phyloP scores from a whole-genome alignment of 1,284 basidiomycete species.

The Ganoderma resinaceum region DNA sequence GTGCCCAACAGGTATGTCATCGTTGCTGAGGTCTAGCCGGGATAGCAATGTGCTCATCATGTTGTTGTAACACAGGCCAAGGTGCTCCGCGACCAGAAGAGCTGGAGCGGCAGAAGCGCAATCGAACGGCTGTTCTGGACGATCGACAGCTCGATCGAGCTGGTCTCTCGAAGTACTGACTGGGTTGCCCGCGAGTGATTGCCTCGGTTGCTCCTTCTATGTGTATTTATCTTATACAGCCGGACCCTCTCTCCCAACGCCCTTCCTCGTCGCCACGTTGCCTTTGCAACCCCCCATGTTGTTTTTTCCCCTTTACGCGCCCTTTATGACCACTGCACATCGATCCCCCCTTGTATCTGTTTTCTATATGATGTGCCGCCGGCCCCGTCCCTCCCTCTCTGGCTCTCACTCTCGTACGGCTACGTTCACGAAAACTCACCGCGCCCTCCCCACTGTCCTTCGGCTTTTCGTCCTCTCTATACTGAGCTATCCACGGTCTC shows the following conservation, averaged over 20 bases:
- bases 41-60: not conserved
- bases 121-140: slow-evolving; percentile 92
- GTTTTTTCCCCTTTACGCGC: not conserved
- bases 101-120: slow-evolving; percentile 87
- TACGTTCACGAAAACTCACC: slow-evolving; percentile 8
- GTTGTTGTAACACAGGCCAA: slow-evolving; percentile 67
- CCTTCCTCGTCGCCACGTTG: not conserved
- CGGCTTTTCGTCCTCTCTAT: not conserved
- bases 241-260: not conserved
- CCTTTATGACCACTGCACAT: not conserved
- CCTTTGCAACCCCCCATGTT: not conserved
- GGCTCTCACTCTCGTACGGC: slow-evolving; percentile 5
- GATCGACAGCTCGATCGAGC: slow-evolving; percentile 84
- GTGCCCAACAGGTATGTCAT: slow-evolving; percentile 85
- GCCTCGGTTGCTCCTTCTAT: slow-evolving; percentile 16
- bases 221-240: slow-evolving; percentile 13
- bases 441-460: slow-evolving; percentile 5
- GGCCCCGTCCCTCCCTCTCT: not conserved
- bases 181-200: slow-evolving; percentile 80
- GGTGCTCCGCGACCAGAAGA: slow-evolving; percentile 91
- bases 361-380: slow-evolving; percentile 7
- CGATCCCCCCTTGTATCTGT: slow-evolving; percentile 3
- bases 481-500: not conserved
- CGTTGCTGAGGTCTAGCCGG: not conserved
- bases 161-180: slow-evolving; percentile 81